Base-by-base conservation (phyloP, 2,329 filamentous ascomycete species). In the Colletotrichum liaoningense region DNA sequence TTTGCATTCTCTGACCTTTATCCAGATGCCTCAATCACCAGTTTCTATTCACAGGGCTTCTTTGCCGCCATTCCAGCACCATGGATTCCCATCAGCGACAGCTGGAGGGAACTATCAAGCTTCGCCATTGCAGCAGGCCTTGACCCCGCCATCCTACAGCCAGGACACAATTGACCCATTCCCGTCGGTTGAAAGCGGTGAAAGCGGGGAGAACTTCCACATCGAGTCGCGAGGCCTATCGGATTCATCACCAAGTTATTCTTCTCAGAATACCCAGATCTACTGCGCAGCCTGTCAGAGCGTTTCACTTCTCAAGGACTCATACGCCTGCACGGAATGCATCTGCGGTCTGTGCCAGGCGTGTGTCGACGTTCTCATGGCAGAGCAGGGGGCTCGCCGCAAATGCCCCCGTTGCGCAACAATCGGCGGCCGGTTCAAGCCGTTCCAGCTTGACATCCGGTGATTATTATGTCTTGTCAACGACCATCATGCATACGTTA, bases 281-380 rank as follows among this genome's bases (percentile, higher is more conserved):
- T 98, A 97, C 81, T 98, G 96, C 81, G 94, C 95, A 24, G 94
- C 93, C 60, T 98, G 96, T 80, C 92, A 94, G 76, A 91, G 93
- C 49, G 87, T 95, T 22, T 95, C 93, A 64, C 86, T 92, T 12
- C 86, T 98, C 30, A 93, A 92, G 79, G 93, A 96, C 78, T 97
- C 94, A 42, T 98, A 95, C 80, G 96, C 96, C 26, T 98, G 96
- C 82, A 98, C 95, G 1, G 95, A 98, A 82, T 98, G 97, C 82
- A 97, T 98, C 75, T 97, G 95, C 81, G 96, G 95, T 19, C 89
- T 98, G 63, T 98, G 97, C 82, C 91, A 93, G 75, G 91, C 95
- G 72, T 98, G 96, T 79, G 95, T 98, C 71, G 93, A 95, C 78
- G 91, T 94, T 42, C 86, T 96, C 68, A 92, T 94, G 83, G 90